Base-by-base conservation (phyloP, 345 rosid genomes). In the Firmiana major region DNA sequence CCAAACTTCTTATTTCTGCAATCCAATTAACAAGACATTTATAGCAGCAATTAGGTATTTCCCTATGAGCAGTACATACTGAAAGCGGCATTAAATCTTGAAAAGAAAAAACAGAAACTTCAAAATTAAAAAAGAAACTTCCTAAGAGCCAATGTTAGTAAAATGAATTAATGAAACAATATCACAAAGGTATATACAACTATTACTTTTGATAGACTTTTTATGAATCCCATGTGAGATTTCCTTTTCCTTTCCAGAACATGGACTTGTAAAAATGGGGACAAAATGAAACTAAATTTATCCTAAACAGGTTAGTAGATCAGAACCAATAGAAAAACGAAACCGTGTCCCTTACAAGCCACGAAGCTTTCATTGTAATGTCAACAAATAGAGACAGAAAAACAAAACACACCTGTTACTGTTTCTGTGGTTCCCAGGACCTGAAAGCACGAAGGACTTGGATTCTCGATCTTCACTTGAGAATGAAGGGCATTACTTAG, bases 351-450 rank as follows among this genome's bases (percentile, higher is more conserved):
- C n/a, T n/a, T n/a, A n/a, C n/a, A n/a, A n/a, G n/a, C n/a, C n/a
- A n/a, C n/a, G n/a, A n/a, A n/a, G n/a, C n/a, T n/a, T n/a, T n/a
- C n/a, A n/a, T 53, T 19, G 24, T 9, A 59, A 36, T 45, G 45
- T 22, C 55, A 45, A 1, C 36, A 49, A 12, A 67, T 66, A 26
- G 48, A 68, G 55, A n/a, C n/a, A 43, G 17, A 28, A 48, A 69
- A 57, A 42, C 11, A 58, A 54, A 73, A 60, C n/a, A 45, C 6
- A 74, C 77, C 77, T 74, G 55, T 38, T 38, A 15, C 67, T 8
- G 40, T 59, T 36, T 57, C 38, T 21, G 77, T 21, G 2, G 38
- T 42, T 21, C 48, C 64, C 58, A 7, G 40, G n/a, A n/a, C n/a
- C n/a, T n/a, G n/a, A n/a, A n/a, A n/a, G n/a, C n/a, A n/a, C 24